These are phyloP conservation scores for Hyphopichia homilentoma DNA, from an alignment of 805 yeast genomes.

Conservation along the genomic window DNA sequence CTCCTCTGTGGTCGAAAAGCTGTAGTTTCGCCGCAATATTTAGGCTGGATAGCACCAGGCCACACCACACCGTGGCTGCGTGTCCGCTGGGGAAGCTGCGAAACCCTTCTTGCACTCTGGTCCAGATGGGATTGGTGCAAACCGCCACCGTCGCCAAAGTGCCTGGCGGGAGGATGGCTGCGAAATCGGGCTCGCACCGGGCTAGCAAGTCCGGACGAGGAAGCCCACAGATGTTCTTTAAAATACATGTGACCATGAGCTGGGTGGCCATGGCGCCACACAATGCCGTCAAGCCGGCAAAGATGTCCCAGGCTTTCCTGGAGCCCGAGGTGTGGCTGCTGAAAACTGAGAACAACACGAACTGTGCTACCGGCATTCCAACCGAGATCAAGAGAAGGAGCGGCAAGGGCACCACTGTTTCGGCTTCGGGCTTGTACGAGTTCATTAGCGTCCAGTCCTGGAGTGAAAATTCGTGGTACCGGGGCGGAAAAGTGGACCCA, in stretches of 20 bases:
- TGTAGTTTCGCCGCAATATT: conserved; percentile 30
- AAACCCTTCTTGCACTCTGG: conserved; percentile 21
- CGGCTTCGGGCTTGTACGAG: conserved; percentile 29
- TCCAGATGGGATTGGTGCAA: conserved; percentile 12
- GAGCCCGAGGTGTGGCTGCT: conserved; percentile 9
- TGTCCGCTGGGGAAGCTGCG: conserved; percentile 28
- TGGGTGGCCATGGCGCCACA: conserved; percentile 37
- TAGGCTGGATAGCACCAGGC: conserved; percentile 30
- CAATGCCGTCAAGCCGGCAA: conserved; percentile 30
- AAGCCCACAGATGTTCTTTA: conserved; percentile 24
- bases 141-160: conserved; percentile 12
- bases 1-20: conserved; percentile 32
- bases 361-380: conserved; percentile 28
- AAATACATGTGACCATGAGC: conserved; percentile 30
- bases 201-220: conserved; percentile 26
- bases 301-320: conserved; percentile 39
- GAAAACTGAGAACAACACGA: conserved; percentile 14
- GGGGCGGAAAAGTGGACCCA: conserved; percentile 32
- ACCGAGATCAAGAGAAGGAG: conserved; percentile 24
- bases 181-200: conserved; percentile 16
- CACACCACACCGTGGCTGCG: conserved; percentile 26
- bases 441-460: conserved; percentile 28
- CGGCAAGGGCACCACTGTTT: conserved; percentile 28
- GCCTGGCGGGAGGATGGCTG: conserved; percentile 5
- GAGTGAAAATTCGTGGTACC: conserved; percentile 38